Evolutionary conservation across 169 alveolate species (phyloP).

Genomic region (Plasmodium inui): DNA sequence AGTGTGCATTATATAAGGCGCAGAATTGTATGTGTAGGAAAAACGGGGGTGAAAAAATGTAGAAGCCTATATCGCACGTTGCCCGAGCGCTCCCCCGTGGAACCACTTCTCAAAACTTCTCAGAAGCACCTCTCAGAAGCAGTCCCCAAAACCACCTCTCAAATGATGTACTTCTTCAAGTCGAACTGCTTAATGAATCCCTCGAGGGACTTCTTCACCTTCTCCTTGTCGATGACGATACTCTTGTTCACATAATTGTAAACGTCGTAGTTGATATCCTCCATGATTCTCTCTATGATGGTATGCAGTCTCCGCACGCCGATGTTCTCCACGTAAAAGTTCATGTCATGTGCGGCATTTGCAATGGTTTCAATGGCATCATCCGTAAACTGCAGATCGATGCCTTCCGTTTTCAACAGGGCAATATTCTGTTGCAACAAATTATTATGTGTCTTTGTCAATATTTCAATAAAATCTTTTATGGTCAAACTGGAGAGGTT

Average conservation of each 20-base stretch:
- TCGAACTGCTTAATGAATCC: constrained; percentile 70
- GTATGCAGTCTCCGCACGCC: constrained; percentile 94
- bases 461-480: constrained; percentile 85
- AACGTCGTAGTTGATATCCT: constrained; percentile 59
- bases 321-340: constrained; percentile 88
- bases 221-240: constrained; percentile 46
- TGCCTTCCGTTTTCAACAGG: constrained; percentile 88
- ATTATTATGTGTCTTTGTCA: constrained; percentile 87
- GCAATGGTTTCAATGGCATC: constrained; percentile 82
- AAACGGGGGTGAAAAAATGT: not conserved
- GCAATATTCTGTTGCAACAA: constrained; percentile 86
- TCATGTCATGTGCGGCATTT: constrained; percentile 85
- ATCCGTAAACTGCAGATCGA: constrained; percentile 81
- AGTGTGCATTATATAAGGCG: not conserved
- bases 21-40: not conserved
- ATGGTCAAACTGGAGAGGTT: constrained; percentile 84
- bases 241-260: constrained; percentile 50
- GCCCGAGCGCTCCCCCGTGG: not conserved
- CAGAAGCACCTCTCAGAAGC: no score
- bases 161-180: constrained; percentile 63
- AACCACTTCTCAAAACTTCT: not conserved
- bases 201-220: constrained; percentile 59
- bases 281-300: constrained; percentile 86
- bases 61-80: not conserved
- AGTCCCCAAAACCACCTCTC: not conserved